phyloP scores from a whole-genome alignment of 306 rosid species.

The Cucurbita ficifolia region DNA sequence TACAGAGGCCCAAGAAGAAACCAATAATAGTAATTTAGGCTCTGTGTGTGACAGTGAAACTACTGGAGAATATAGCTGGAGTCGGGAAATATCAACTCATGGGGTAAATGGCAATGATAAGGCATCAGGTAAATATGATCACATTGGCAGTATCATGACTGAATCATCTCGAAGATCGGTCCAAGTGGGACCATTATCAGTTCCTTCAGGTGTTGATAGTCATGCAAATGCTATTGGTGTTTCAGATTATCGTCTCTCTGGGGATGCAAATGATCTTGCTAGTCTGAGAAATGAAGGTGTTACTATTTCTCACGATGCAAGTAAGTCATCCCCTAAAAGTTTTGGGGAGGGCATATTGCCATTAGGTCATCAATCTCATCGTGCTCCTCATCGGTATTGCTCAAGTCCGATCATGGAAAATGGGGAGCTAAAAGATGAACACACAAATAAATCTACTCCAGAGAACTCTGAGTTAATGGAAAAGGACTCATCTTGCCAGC shows the following conservation, averaged over 20 bases:
- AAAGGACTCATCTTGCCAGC: constrained; percentile 9
- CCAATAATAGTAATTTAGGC: constrained; percentile 2
- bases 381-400: constrained; percentile 17
- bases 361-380: constrained; percentile 8
- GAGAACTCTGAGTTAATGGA: constrained; percentile 12
- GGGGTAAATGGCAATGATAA: constrained; percentile 10
- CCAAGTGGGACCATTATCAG: not conserved
- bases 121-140: constrained; percentile 1
- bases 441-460: not conserved
- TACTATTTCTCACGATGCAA: constrained; percentile 19
- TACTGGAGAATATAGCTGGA: constrained; percentile 9
- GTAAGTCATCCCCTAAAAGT: constrained; percentile 7
- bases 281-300: constrained; percentile 19
- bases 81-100: constrained; percentile 2
- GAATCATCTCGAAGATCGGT: constrained; percentile 2
- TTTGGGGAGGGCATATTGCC: constrained; percentile 9
- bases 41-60: constrained; percentile 3
- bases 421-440: constrained; percentile 14
- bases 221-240: constrained; percentile 11
- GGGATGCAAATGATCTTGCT: constrained; percentile 34
- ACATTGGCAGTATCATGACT: constrained; percentile 3
- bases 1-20: constrained; percentile 20
- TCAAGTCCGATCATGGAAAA: not conserved
- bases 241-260: constrained; percentile 21
- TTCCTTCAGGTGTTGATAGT: constrained; percentile 3